phyloP scores from a whole-genome alignment of 257 asterid species.

The Euphrasia confusa region DNA sequence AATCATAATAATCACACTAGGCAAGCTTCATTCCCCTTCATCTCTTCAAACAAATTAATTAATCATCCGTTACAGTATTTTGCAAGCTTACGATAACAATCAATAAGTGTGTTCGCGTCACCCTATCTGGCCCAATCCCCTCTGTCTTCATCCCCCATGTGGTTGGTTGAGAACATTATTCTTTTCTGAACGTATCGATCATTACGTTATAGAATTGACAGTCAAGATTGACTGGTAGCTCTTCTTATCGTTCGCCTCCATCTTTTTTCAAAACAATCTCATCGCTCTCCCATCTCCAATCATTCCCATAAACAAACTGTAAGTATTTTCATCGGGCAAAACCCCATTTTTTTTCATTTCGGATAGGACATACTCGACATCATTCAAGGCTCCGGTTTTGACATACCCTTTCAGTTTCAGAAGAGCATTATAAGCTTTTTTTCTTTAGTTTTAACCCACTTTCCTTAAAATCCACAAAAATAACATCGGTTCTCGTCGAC shows the following conservation, averaged over 20 bases:
- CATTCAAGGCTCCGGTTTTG: constrained; percentile 67
- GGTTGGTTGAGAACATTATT: constrained; percentile 81
- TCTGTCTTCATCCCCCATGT: constrained; percentile 81
- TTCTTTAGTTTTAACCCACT: constrained; percentile 79
- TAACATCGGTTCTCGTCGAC: too few species aligned
- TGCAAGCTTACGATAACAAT: constrained; percentile 82
- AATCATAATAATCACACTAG: constrained; percentile 73
- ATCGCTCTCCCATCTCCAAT: constrained; percentile 95
- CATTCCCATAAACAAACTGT: constrained; percentile 91
- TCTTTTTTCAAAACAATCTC: constrained; percentile 81
- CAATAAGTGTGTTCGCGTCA: constrained; percentile 88
- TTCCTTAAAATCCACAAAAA: constrained; percentile 90
- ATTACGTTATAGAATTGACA: constrained; percentile 80
- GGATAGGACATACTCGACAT: constrained; percentile 74
- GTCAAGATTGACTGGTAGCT: constrained; percentile 65
- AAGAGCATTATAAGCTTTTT: constrained; percentile 85
- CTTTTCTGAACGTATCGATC: constrained; percentile 92
- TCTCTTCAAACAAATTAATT: constrained; percentile 44
- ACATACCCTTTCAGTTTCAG: constrained; percentile 61
- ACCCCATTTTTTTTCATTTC: constrained; percentile 80
- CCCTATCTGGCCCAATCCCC: constrained; percentile 69
- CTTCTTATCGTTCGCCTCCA: constrained; percentile 92
- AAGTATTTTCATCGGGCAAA: constrained; percentile 73
- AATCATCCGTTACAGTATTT: constrained; percentile 51
- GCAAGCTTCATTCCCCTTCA: constrained; percentile 64